Conservation (phyloP, 2,329 filamentous ascomycete species). For the Paradendryphiella salina region DNA sequence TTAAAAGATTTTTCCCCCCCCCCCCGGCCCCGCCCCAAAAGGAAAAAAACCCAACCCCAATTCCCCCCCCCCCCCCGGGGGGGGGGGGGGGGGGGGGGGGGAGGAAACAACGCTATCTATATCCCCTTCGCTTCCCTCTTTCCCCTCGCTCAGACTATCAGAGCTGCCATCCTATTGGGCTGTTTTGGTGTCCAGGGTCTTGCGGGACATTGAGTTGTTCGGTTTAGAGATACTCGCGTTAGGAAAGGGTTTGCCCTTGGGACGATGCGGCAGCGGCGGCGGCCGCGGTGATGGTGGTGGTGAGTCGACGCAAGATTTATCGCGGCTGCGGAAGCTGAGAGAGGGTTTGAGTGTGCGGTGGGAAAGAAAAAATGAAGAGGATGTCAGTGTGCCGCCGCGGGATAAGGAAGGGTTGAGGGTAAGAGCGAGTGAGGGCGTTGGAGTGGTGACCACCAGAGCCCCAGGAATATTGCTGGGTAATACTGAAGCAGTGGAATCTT, state of each 20-base stretch:
- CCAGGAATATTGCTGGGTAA: background rate
- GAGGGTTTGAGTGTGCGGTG: background rate
- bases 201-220: background rate
- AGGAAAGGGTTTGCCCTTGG: conserved; percentile 27
- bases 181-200: background rate
- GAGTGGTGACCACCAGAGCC: background rate
- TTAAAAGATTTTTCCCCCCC: too few relatives aligned
- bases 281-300: conserved; percentile 11
- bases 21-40: conserved; percentile 39
- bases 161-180: background rate
- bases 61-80: too few relatives aligned
- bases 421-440: conserved; percentile 1
- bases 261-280: conserved; percentile 9
- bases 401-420: background rate
- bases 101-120: conserved; percentile 29
- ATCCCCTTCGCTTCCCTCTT: conserved; percentile 15
- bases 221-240: background rate
- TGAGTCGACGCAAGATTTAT: conserved; percentile 16
- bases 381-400: background rate
- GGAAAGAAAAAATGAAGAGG: background rate
- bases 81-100: too few relatives aligned
- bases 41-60: background rate
- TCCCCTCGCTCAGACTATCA: background rate
- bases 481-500: background rate
- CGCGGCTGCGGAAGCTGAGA: conserved; percentile 13